Evolutionary conservation across 495 filamentous ascomycete species (phyloP).

Genomic region (Penicillium cataractarum): DNA sequence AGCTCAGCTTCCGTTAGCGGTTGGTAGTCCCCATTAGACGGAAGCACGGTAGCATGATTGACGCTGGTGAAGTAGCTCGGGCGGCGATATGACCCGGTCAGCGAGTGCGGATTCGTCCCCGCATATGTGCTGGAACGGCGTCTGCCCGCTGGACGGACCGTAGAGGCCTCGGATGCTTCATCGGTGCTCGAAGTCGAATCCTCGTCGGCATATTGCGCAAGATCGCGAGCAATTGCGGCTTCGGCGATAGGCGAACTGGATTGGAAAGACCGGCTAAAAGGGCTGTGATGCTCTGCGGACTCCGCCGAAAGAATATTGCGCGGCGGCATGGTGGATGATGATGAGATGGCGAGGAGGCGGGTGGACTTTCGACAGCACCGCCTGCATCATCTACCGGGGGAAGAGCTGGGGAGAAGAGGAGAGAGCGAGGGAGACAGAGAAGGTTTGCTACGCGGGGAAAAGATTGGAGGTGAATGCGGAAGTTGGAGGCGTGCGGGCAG

Average conservation of each 20-base stretch:
- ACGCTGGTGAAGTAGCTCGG: slow-evolving; percentile 68
- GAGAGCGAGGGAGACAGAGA: neutral
- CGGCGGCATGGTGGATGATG: slow-evolving; percentile 23
- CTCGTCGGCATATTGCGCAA: slow-evolving; percentile 61
- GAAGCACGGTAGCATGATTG: slow-evolving; percentile 53
- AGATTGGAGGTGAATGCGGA: slow-evolving; percentile 2
- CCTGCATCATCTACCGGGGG: slow-evolving; percentile 19
- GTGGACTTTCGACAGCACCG: slow-evolving; percentile 8
- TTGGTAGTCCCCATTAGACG: slow-evolving; percentile 47
- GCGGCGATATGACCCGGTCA: slow-evolving; percentile 72
- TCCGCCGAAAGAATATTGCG: slow-evolving; percentile 29
- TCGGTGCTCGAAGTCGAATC: slow-evolving; percentile 44
- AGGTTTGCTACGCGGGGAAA: neutral
- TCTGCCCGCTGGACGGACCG: slow-evolving; percentile 47
- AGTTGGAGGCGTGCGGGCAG: slow-evolving; percentile 10
- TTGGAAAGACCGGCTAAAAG: slow-evolving; percentile 46
- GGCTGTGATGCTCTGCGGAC: slow-evolving; percentile 28
- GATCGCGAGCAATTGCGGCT: slow-evolving; percentile 69
- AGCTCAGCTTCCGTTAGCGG: slow-evolving; percentile 63
- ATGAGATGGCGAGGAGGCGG: neutral
- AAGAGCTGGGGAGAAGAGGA: neutral
- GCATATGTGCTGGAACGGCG: slow-evolving; percentile 43
- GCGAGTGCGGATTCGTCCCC: slow-evolving; percentile 48
- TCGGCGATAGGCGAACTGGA: slow-evolving; percentile 67
- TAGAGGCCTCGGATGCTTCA: slow-evolving; percentile 52